phyloP scores from a whole-genome alignment of 495 filamentous ascomycete species.

The Xylaria bambusicola region DNA sequence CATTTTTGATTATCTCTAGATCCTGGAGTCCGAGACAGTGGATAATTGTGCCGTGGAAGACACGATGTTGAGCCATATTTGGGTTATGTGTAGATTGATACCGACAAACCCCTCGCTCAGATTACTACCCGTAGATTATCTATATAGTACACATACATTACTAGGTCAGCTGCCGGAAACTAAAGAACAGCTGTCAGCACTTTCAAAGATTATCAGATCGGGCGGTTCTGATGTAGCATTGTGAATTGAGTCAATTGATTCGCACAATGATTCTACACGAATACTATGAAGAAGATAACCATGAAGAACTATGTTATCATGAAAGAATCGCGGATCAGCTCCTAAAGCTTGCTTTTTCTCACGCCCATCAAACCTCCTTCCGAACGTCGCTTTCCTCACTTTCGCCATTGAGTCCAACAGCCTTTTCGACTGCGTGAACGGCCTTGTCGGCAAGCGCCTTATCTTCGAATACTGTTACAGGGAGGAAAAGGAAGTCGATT shows the following conservation, averaged over 20 bases:
- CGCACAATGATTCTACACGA: too few relatives aligned
- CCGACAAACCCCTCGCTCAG: neutral
- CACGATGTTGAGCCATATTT: slow-evolving; percentile 24
- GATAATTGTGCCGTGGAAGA: slow-evolving; percentile 56
- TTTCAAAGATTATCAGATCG: neutral
- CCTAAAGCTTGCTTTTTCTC: neutral
- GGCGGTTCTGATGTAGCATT: too few relatives aligned
- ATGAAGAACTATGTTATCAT: too few relatives aligned
- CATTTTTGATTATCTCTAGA: slow-evolving; percentile 52
- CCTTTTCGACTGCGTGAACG: slow-evolving; percentile 43
- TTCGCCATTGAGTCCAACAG: slow-evolving; percentile 21
- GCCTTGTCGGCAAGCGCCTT: slow-evolving; percentile 41
- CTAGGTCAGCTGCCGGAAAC: neutral
- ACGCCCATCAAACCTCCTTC: neutral
- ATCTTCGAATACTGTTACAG: slow-evolving; percentile 47
- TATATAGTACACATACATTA: neutral
- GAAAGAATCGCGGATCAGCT: too few relatives aligned
- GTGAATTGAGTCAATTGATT: too few relatives aligned
- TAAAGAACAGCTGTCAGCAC: neutral
- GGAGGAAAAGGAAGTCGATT: slow-evolving; percentile 14
- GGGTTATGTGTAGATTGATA: neutral
- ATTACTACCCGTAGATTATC: neutral
- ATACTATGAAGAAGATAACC: too few relatives aligned
- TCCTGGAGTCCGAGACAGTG: slow-evolving; percentile 45
- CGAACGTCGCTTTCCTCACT: neutral